Percentiles rank a stretch among this genome's conserved stretches.
Conservation (phyloP, 108 stramenopile species). For the Skeletonema marinoi region DNA sequence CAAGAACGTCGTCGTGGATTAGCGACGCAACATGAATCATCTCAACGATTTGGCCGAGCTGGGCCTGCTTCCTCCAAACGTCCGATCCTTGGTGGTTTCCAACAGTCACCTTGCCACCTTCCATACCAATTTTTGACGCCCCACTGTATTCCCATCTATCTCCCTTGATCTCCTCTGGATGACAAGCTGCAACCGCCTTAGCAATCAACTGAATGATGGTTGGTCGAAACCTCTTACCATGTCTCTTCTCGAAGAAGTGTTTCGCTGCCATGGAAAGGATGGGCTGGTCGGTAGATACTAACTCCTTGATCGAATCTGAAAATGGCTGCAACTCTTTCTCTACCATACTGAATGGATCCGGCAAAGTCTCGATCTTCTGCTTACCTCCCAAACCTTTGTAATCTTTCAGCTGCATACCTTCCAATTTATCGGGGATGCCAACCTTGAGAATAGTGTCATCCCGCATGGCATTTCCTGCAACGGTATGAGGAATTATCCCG, state of each 20-base stretch:
- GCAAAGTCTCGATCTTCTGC: slow-evolving; percentile 69
- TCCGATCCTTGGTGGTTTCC: slow-evolving; percentile 84
- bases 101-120: slow-evolving; percentile 65
- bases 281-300: slow-evolving; percentile 96
- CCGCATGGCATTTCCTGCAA: slow-evolving; percentile 72
- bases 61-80: slow-evolving; percentile 85
- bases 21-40: slow-evolving; percentile 98
- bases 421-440: slow-evolving; percentile 60
- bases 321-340: slow-evolving; percentile 94
- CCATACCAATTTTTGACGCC: slow-evolving; percentile 70
- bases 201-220: slow-evolving; percentile 94
- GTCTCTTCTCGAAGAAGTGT: slow-evolving; percentile 97
- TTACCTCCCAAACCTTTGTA: slow-evolving; percentile 64
- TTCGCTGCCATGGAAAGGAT: slow-evolving; percentile 97
- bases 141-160: slow-evolving; percentile 76
- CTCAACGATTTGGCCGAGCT: slow-evolving; percentile 96
- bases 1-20: slow-evolving; percentile 98
- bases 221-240: slow-evolving; percentile 96
- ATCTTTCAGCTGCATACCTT: slow-evolving; percentile 56
- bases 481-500: slow-evolving; percentile 56
- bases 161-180: slow-evolving; percentile 52
- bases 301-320: slow-evolving; percentile 93
- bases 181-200: slow-evolving; percentile 81
- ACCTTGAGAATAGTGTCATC: slow-evolving; percentile 61
- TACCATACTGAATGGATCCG: slow-evolving; percentile 89